Evolutionary conservation across 495 filamentous ascomycete genomes (phyloP).

Genomic region (Ramalina intermedia): DNA sequence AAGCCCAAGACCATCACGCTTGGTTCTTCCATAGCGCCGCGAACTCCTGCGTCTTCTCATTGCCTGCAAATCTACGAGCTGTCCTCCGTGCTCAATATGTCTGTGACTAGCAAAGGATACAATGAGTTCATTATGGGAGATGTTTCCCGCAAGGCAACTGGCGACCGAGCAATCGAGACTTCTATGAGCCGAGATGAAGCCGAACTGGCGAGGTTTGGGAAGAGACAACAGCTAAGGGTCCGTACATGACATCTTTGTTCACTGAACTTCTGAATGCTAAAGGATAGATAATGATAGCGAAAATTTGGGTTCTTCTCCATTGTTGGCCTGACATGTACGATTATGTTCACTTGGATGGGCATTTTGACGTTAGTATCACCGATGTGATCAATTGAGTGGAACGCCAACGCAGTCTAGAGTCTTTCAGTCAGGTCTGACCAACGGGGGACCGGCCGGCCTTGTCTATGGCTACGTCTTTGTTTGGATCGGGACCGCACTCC

Average conservation of each 20-base stretch:
- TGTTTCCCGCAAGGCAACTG: no score
- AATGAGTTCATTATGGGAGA: no score
- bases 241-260: not conserved
- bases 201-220: not conserved
- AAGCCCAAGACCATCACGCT: no score
- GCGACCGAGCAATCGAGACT: no score
- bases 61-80: no score
- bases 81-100: no score
- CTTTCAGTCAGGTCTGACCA: constrained; percentile 15
- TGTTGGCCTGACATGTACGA: constrained; percentile 20
- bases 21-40: no score
- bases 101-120: no score
- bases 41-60: no score
- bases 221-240: not conserved
- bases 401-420: not conserved
- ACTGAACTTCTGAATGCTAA: not conserved
- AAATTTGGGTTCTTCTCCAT: constrained; percentile 25
- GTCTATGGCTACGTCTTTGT: constrained; percentile 22
- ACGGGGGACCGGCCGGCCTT: constrained; percentile 20
- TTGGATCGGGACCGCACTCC: constrained; percentile 15
- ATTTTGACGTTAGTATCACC: constrained; percentile 12
- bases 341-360: constrained; percentile 26
- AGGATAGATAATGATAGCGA: constrained; percentile 10
- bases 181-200: not conserved
- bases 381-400: not conserved